Percentiles rank a stretch among this genome's conserved stretches.
Evolutionary conservation across 495 filamentous ascomycete genomes (phyloP).

Genomic region (Penicillium psychrofluorescens): DNA sequence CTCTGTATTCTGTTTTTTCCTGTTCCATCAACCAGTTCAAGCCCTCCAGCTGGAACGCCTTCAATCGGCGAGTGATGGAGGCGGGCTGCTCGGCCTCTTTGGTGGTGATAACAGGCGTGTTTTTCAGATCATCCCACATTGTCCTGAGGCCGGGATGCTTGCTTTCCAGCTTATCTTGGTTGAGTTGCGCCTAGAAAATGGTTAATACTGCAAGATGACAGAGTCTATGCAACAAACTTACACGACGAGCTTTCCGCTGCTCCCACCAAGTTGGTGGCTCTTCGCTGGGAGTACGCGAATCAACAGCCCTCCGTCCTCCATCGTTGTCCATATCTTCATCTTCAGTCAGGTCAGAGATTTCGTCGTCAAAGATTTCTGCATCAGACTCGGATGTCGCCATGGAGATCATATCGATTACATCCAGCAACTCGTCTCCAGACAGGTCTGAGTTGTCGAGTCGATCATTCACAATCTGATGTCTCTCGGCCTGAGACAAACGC

Average conservation of each 20-base stretch:
- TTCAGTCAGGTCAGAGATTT: neutral
- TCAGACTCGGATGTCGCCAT: too few relatives aligned
- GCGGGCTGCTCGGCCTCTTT: slow-evolving; percentile 65
- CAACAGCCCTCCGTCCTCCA: neutral
- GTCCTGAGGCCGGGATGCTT: slow-evolving; percentile 70
- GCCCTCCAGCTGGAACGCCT: slow-evolving; percentile 89
- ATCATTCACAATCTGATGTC: too few relatives aligned
- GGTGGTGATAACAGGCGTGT: slow-evolving; percentile 56
- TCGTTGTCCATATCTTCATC: slow-evolving; percentile 10
- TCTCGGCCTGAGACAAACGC: neutral
- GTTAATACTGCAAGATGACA: slow-evolving; percentile 1
- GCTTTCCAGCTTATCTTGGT: slow-evolving; percentile 59
- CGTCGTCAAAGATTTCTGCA: too few relatives aligned
- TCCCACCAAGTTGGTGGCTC: slow-evolving; percentile 8
- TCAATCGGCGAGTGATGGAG: slow-evolving; percentile 72
- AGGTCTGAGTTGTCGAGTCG: too few relatives aligned
- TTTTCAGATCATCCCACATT: slow-evolving; percentile 76
- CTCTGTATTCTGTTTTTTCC: slow-evolving; percentile 76
- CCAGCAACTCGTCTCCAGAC: too few relatives aligned
- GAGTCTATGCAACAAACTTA: slow-evolving; percentile 15
- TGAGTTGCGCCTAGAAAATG: slow-evolving; percentile 27
- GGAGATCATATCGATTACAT: too few relatives aligned
- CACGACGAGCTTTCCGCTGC: slow-evolving; percentile 18
- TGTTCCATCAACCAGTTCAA: slow-evolving; percentile 89
- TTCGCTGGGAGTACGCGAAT: slow-evolving; percentile 1